These are phyloP conservation scores for Phalaenopsis hybrid DNA, from an alignment of 116 monocot species.

Conservation along the genomic window DNA sequence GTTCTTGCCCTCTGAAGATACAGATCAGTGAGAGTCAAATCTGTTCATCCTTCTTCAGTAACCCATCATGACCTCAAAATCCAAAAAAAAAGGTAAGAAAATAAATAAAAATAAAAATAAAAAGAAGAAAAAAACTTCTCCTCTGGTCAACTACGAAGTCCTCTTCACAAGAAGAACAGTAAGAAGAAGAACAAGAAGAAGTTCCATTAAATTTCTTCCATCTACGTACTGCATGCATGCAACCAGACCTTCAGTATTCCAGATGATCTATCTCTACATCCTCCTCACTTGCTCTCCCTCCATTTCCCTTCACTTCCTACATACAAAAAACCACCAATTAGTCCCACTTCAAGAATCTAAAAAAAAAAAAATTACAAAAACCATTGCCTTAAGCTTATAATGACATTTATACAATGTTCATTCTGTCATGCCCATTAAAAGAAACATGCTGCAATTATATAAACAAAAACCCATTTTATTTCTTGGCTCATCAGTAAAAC, in stretches of 20 bases:
- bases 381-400: too few relatives aligned
- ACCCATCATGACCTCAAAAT: not conserved
- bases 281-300: not conserved
- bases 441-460: too few relatives aligned
- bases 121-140: not conserved
- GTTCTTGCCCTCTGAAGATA: not conserved
- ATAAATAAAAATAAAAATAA: not conserved
- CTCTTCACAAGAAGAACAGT: not conserved
- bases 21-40: not conserved
- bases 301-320: constrained; percentile 8
- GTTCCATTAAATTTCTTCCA: not conserved
- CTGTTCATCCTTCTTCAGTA: not conserved
- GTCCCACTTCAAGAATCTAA: too few relatives aligned
- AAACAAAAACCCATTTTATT: too few relatives aligned
- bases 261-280: not conserved
- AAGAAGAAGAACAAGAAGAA: not conserved
- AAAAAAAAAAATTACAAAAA: too few relatives aligned
- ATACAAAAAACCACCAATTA: not conserved
- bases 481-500: too few relatives aligned
- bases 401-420: too few relatives aligned
- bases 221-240: not conserved
- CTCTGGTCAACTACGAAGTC: not conserved
- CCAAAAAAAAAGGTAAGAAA: not conserved
- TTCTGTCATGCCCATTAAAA: too few relatives aligned
- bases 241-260: not conserved